Conservation (phyloP, 768 basidiomycete genomes). For the Phlebiopsis flavidoalba region DNA sequence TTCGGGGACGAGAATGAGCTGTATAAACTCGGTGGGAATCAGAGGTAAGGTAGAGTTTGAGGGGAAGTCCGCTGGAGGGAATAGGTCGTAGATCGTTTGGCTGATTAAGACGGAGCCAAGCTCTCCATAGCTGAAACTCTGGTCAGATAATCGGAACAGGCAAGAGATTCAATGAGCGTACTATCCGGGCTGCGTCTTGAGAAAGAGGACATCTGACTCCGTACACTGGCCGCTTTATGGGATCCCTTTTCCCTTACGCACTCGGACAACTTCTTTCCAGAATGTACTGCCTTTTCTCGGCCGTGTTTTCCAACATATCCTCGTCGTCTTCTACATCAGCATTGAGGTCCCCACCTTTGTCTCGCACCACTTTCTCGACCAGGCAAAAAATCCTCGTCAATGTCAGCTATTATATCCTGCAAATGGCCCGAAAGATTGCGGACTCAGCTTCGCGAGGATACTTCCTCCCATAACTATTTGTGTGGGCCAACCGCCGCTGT, state of each 20-base stretch:
- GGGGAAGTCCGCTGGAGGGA: conserved; percentile 58
- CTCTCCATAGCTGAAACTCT: conserved; percentile 71
- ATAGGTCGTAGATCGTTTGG: conserved; percentile 69
- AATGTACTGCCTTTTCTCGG: conserved; percentile 48
- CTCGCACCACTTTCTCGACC: conserved; percentile 11
- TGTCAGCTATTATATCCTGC: conserved; percentile 48
- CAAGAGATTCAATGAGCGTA: conserved; percentile 36
- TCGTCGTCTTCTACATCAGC: conserved; percentile 18
- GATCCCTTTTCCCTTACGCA: conserved; percentile 62
- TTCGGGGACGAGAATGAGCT: conserved; percentile 88
- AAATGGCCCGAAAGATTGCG: conserved; percentile 42
- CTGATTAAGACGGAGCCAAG: conserved; percentile 78
- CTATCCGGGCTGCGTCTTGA: conserved; percentile 89
- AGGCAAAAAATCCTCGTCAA: conserved; percentile 24
- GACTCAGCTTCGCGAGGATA: conserved; percentile 54
- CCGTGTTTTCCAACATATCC: conserved; percentile 13
- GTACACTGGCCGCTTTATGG: conserved; percentile 59
- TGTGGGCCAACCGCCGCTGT: conserved; percentile 71
- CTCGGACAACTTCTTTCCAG: conserved; percentile 62
- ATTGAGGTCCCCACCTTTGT: conserved; percentile 16
- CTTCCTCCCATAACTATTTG: conserved; percentile 55
- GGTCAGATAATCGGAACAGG: background rate
- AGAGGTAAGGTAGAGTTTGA: conserved; percentile 57
- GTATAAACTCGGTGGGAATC: conserved; percentile 69
- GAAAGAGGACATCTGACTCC: conserved; percentile 74